Evolutionary conservation across 139 green algal species (phyloP).

Genomic region (Nannochloris sp.): DNA sequence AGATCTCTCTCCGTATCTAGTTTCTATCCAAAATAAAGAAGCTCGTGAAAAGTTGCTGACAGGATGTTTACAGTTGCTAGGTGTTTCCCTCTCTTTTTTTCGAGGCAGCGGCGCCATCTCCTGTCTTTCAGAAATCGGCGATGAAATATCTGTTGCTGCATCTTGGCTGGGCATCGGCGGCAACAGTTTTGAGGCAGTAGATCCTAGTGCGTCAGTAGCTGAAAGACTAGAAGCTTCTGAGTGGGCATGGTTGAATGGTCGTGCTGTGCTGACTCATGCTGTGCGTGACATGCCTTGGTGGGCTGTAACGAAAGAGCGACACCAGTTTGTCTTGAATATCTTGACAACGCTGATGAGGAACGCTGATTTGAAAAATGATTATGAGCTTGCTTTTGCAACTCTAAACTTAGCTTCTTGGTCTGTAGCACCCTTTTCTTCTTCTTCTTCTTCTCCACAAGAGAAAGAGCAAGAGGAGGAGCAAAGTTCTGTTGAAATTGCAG

Average conservation of each 20-base stretch:
- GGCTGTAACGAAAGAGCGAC: neutral
- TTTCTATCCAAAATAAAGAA: slow-evolving; percentile 10
- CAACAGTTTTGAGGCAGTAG: neutral
- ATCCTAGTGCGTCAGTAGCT: neutral
- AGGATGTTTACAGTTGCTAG: slow-evolving; percentile 47
- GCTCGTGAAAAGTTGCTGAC: slow-evolving; percentile 36
- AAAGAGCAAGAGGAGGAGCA: neutral
- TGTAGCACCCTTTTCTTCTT: too few relatives aligned
- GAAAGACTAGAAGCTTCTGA: neutral
- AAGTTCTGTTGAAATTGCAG: neutral
- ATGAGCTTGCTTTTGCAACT: neutral
- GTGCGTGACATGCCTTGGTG: slow-evolving; percentile 20
- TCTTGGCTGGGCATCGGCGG: slow-evolving; percentile 25
- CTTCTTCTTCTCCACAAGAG: too few relatives aligned
- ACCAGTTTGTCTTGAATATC: slow-evolving; percentile 13
- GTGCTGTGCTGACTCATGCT: neutral
- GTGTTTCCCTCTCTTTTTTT: slow-evolving; percentile 33
- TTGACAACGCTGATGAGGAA: slow-evolving; percentile 13
- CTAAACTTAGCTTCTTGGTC: neutral
- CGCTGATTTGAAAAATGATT: too few relatives aligned
- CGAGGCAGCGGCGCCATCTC: too few relatives aligned
- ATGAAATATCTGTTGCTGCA: slow-evolving; percentile 17
- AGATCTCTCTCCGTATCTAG: slow-evolving; percentile 6
- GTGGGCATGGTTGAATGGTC: neutral
- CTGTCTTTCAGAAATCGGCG: too few relatives aligned